Percentiles rank a stretch among this genome's conserved stretches.
Evolutionary conservation across 371 early-diverging fungal genomes (phyloP).

Genomic region (Syncephalis fuscata): DNA sequence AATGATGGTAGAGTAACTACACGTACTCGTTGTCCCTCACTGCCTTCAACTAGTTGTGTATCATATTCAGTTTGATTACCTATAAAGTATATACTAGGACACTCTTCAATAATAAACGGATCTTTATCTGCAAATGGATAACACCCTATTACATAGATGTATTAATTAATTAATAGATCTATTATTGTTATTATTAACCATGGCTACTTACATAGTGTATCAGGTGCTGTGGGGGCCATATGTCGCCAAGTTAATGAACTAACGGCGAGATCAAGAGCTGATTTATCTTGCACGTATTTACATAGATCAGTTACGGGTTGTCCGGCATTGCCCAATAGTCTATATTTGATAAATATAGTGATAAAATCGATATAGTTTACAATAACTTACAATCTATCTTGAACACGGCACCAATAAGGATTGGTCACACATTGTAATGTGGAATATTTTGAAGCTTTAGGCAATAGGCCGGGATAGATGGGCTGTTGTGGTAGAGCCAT

Average conservation of each 20-base stretch:
- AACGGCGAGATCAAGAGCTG: slow-evolving; percentile 47
- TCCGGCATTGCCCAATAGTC: slow-evolving; percentile 65
- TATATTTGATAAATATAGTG: slow-evolving; percentile 4
- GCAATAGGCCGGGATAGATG: slow-evolving; percentile 49
- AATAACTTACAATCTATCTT: slow-evolving; percentile 27
- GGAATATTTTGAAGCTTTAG: slow-evolving; percentile 24
- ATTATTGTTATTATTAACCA: no score
- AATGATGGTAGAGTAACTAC: slow-evolving; percentile 46
- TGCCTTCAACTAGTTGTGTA: slow-evolving; percentile 34
- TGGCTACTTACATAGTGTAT: not conserved
- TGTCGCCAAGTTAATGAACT: not conserved
- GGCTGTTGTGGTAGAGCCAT: slow-evolving; percentile 75
- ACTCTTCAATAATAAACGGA: slow-evolving; percentile 55
- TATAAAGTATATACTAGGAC: slow-evolving; percentile 73
- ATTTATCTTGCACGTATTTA: slow-evolving; percentile 32
- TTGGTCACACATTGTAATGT: slow-evolving; percentile 59
- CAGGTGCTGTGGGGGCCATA: not conserved
- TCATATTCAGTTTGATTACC: slow-evolving; percentile 78
- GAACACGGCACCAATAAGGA: slow-evolving; percentile 56
- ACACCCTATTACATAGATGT: slow-evolving; percentile 31
- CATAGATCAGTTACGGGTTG: slow-evolving; percentile 75
- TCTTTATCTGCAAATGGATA: slow-evolving; percentile 76
- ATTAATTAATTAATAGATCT: not conserved
- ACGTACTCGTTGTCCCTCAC: slow-evolving; percentile 23
- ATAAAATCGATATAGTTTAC: not conserved